These are phyloP conservation scores for Parmelia sp. DNA, from an alignment of 495 filamentous ascomycete species.

Conservation along the genomic window DNA sequence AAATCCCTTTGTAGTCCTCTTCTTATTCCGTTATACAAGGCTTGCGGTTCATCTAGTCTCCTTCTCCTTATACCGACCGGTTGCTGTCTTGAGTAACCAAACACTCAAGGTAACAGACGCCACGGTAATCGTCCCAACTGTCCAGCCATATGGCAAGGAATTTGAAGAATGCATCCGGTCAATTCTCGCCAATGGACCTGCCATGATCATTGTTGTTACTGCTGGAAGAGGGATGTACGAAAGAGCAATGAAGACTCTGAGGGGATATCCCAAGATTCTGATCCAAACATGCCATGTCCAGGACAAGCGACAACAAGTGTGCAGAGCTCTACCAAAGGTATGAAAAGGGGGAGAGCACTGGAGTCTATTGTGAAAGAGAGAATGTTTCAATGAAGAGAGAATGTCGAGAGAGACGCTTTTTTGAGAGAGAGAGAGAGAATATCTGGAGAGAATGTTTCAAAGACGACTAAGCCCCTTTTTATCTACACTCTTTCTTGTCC, in stretches of 20 bases:
- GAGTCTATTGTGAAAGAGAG: neutral
- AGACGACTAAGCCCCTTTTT: neutral
- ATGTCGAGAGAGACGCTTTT: no score
- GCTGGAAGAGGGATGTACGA: neutral
- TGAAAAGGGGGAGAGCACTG: neutral
- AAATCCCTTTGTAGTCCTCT: neutral
- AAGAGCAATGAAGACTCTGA: neutral
- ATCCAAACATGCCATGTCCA: neutral
- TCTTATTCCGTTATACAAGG: conserved; percentile 3
- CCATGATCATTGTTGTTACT: neutral
- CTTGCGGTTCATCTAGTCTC: neutral
- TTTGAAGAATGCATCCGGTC: conserved; percentile 7
- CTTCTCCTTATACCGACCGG: neutral
- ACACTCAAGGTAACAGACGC: neutral
- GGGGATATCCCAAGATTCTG: neutral
- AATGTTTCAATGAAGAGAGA: neutral
- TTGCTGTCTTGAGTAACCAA: neutral
- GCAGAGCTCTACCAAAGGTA: neutral
- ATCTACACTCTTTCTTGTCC: neutral
- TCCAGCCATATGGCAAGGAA: neutral
- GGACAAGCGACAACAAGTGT: neutral
- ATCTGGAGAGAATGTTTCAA: no score
- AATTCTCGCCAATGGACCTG: neutral
- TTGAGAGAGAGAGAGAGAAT: no score
- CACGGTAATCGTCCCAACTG: conserved; percentile 8